Evolutionary conservation across 345 rosid species (phyloP).

Genomic region (Arabidopsis arenosa): DNA sequence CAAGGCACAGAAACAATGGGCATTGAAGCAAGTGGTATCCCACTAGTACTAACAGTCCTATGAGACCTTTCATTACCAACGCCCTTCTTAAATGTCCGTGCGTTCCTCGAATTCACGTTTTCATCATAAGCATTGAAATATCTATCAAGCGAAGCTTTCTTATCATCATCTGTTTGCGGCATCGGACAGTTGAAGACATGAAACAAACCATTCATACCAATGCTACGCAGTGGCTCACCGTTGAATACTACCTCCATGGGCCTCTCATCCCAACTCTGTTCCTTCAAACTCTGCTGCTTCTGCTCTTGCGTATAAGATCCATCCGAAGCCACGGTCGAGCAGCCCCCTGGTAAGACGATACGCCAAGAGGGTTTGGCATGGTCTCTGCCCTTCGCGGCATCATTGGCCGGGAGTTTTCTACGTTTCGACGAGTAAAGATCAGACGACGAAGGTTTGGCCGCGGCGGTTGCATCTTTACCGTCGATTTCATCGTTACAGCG

Average conservation of each 20-base stretch:
- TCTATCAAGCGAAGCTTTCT: too few relatives aligned
- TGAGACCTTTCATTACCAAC: conserved; percentile 68
- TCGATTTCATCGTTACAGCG: conserved; percentile 48
- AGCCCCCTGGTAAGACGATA: conserved; percentile 52
- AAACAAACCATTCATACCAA: too few relatives aligned
- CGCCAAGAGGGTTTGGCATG: conserved; percentile 57
- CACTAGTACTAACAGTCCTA: conserved; percentile 47
- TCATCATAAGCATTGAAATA: too few relatives aligned
- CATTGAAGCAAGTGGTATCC: conserved; percentile 21
- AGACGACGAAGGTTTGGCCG: conserved; percentile 46
- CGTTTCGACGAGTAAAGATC: conserved; percentile 42
- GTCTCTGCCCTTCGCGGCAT: conserved; percentile 59
- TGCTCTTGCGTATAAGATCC: conserved; percentile 46
- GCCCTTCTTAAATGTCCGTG: conserved; percentile 61
- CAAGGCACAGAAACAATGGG: conserved; percentile 46
- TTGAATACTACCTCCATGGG: too few relatives aligned
- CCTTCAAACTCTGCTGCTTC: conserved; percentile 48
- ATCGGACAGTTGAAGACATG: too few relatives aligned
- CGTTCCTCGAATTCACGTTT: too few relatives aligned
- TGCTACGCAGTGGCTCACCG: too few relatives aligned
- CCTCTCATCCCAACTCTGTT: conserved; percentile 14
- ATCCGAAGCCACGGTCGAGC: conserved; percentile 70
- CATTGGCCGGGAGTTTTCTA: conserved; percentile 53
- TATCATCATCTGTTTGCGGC: too few relatives aligned
- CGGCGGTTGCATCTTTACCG: conserved; percentile 7